Percentiles rank a stretch among this genome's conserved stretches.
Conservation (phyloP, 2,329 filamentous ascomycete genomes). For the Venturia aucupariae region DNA sequence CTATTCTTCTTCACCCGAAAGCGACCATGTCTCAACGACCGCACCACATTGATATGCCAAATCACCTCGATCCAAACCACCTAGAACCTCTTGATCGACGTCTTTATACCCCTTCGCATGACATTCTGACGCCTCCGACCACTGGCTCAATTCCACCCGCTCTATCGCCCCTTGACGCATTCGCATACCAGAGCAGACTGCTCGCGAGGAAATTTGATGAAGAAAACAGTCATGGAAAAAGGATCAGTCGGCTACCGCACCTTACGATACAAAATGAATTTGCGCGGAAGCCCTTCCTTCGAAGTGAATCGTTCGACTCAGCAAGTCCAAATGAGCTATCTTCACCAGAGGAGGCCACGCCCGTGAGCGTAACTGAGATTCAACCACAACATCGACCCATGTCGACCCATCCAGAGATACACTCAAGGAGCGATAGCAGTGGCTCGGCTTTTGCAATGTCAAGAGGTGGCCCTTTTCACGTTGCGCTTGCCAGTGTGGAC, state of each 20-base stretch:
- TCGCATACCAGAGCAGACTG: slow-evolving; percentile 81
- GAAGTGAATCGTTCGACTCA: slow-evolving; percentile 31
- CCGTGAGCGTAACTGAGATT: slow-evolving; percentile 20
- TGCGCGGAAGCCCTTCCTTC: slow-evolving; percentile 65
- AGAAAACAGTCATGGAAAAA: slow-evolving; percentile 57
- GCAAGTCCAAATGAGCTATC: not conserved
- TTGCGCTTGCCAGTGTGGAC: slow-evolving; percentile 27
- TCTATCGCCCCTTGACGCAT: slow-evolving; percentile 88
- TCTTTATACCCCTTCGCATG: slow-evolving; percentile 7
- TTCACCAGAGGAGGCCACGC: slow-evolving; percentile 12
- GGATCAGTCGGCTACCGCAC: slow-evolving; percentile 78
- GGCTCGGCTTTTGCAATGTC: slow-evolving; percentile 16
- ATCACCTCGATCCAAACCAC: not conserved
- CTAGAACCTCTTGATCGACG: slow-evolving; percentile 11
- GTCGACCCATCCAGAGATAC: slow-evolving; percentile 26
- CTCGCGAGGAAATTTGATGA: slow-evolving; percentile 83
- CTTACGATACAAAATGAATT: slow-evolving; percentile 75
- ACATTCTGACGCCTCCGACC: slow-evolving; percentile 37
- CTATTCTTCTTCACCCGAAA: not conserved
- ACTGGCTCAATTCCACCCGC: slow-evolving; percentile 66
- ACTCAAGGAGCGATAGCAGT: slow-evolving; percentile 16
- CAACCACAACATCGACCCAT: slow-evolving; percentile 24
- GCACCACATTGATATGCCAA: slow-evolving; percentile 10
- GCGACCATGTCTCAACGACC: slow-evolving; percentile 12
- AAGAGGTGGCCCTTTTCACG: slow-evolving; percentile 18